Conservation (phyloP, 2,329 filamentous ascomycete genomes). For the Scopulariopsis brevicaulis region DNA sequence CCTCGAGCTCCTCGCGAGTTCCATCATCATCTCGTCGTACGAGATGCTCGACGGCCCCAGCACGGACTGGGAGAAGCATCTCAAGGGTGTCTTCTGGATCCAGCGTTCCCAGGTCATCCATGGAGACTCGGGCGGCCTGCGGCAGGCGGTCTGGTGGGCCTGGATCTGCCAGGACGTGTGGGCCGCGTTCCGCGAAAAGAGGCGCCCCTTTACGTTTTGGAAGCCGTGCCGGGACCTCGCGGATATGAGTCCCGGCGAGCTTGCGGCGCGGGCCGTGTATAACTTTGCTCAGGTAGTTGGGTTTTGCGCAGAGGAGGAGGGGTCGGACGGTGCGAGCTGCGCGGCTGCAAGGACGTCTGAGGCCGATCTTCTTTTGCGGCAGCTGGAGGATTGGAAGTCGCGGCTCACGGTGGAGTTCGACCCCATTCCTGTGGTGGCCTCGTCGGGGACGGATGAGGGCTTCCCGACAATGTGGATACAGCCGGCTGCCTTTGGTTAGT, state of each 20-base stretch:
- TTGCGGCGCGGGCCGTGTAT: conserved; percentile 20
- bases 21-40: conserved; percentile 46
- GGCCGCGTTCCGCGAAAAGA: conserved; percentile 46
- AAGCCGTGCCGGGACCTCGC: conserved; percentile 32
- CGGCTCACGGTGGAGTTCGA: not conserved
- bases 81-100: conserved; percentile 54
- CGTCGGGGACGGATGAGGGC: not conserved
- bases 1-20: conserved; percentile 44
- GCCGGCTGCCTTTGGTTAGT: not conserved
- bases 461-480: not conserved
- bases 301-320: not conserved
- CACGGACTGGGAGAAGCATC: conserved; percentile 44
- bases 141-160: conserved; percentile 50
- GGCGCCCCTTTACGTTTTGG: conserved; percentile 46
- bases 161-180: conserved; percentile 53
- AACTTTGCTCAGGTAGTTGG: conserved; percentile 10
- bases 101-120: conserved; percentile 48
- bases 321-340: conserved; percentile 32
- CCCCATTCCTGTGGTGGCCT: not conserved
- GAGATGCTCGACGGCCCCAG: conserved; percentile 43
- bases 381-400: conserved; percentile 24
- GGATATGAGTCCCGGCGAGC: conserved; percentile 34
- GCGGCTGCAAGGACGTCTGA: not conserved
- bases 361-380: conserved; percentile 23
- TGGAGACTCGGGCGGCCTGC: conserved; percentile 41